These are phyloP conservation scores for Austroboletus olivaceoglutinosus DNA, from an alignment of 1,284 basidiomycete species.

Conservation along the genomic window DNA sequence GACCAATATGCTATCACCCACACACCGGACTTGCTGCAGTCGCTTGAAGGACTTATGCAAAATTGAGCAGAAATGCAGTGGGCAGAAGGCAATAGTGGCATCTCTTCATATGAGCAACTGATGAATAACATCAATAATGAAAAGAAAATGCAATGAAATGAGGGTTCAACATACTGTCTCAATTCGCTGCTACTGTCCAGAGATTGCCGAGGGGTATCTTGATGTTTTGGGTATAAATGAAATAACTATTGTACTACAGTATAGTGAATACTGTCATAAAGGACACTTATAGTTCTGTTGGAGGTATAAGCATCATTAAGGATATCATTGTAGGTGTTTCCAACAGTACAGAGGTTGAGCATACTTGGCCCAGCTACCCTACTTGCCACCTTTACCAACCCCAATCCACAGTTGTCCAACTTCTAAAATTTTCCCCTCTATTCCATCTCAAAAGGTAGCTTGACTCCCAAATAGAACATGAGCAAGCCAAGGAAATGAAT, in stretches of 20 bases:
- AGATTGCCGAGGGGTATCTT: constrained; percentile 68
- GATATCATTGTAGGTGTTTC: constrained; percentile 18
- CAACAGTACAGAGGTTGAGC: constrained; percentile 18
- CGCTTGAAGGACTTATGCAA: constrained; percentile 70
- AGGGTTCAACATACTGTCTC: constrained; percentile 44
- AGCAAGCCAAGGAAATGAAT: constrained; percentile 74
- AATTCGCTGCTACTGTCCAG: constrained; percentile 67
- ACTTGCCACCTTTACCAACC: constrained; percentile 59
- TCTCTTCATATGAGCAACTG: constrained; percentile 59
- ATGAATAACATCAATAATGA: not conserved
- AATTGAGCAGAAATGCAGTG: constrained; percentile 59
- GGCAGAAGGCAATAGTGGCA: constrained; percentile 51
- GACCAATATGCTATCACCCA: constrained; percentile 19
- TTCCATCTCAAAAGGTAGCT: constrained; percentile 70
- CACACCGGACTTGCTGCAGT: constrained; percentile 55
- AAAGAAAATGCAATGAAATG: not conserved
- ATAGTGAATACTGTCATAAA: constrained; percentile 78
- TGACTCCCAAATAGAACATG: constrained; percentile 81
- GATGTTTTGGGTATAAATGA: constrained; percentile 72
- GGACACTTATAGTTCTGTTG: constrained; percentile 37
- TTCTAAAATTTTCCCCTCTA: constrained; percentile 66
- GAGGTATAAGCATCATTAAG: constrained; percentile 24
- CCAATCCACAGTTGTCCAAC: constrained; percentile 73
- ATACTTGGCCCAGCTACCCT: constrained; percentile 73
- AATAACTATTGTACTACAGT: constrained; percentile 75